phyloP scores from a whole-genome alignment of 768 basidiomycete genomes.

The Mycena haematopus region DNA sequence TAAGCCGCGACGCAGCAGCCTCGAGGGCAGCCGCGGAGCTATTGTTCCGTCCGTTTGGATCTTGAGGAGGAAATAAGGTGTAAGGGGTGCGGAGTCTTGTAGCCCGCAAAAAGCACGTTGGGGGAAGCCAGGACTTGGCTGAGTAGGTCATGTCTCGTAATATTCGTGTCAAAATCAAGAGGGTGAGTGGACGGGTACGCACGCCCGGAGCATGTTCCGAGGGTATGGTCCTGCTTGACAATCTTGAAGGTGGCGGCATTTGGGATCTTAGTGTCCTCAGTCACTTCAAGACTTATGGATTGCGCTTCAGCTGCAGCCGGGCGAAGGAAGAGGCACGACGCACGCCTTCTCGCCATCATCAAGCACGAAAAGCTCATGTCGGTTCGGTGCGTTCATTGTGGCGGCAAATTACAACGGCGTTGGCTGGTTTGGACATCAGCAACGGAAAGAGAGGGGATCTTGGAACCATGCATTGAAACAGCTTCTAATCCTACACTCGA shows the following conservation, averaged over 20 bases:
- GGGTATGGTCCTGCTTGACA: constrained; percentile 95
- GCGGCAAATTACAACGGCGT: not conserved
- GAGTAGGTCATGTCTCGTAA: constrained; percentile 7
- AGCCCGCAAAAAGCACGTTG: constrained; percentile 92
- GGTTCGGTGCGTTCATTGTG: constrained; percentile 91
- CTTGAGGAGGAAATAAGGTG: constrained; percentile 93
- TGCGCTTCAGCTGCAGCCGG: constrained; percentile 17
- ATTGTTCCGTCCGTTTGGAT: constrained; percentile 91
- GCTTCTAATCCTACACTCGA: constrained; percentile 39
- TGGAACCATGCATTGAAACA: constrained; percentile 41
- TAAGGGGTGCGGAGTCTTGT: constrained; percentile 96
- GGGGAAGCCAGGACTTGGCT: constrained; percentile 93
- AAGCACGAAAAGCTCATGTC: constrained; percentile 89
- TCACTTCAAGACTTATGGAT: constrained; percentile 76
- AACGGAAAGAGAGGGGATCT: not conserved
- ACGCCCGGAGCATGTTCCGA: constrained; percentile 98
- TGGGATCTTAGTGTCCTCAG: constrained; percentile 96
- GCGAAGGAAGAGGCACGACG: constrained; percentile 43
- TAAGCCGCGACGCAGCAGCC: constrained; percentile 82
- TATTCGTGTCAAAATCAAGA: not conserved
- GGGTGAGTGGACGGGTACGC: constrained; percentile 36
- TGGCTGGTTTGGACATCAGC: not conserved
- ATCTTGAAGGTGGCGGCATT: constrained; percentile 96
- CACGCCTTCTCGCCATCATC: constrained; percentile 95
- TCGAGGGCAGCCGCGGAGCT: constrained; percentile 85